Evolutionary conservation across 2,329 filamentous ascomycete genomes (phyloP).

Genomic region (Dactylonectria estremocensis): DNA sequence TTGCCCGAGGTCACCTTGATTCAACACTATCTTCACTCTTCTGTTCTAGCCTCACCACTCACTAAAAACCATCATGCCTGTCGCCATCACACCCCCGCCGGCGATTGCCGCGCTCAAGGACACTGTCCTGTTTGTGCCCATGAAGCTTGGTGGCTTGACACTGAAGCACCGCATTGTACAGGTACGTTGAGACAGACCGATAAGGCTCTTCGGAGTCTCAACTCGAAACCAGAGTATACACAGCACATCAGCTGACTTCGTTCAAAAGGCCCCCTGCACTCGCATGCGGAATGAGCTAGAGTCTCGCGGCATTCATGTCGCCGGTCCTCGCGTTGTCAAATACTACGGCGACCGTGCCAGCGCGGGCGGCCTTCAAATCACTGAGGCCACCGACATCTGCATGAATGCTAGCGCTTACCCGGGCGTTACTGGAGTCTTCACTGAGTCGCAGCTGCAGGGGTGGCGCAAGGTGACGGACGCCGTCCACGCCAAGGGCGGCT

Average conservation of each 20-base stretch:
- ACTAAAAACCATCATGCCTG: slow-evolving; percentile 32
- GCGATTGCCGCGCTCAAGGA: slow-evolving; percentile 40
- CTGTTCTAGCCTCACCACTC: neutral
- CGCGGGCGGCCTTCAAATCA: slow-evolving; percentile 50
- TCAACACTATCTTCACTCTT: slow-evolving; percentile 8
- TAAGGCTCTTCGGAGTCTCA: neutral
- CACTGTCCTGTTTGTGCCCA: slow-evolving; percentile 53
- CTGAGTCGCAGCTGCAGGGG: slow-evolving; percentile 47
- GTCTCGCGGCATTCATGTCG: slow-evolving; percentile 53
- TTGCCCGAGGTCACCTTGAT: neutral
- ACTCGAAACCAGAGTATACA: too few relatives aligned
- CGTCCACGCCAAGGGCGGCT: slow-evolving; percentile 49
- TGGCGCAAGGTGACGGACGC: slow-evolving; percentile 49
- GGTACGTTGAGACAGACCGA: slow-evolving; percentile 33
- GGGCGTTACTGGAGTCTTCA: slow-evolving; percentile 50
- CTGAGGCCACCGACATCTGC: slow-evolving; percentile 52
- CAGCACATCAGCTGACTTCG: neutral
- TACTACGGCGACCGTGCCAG: slow-evolving; percentile 53
- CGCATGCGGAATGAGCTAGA: slow-evolving; percentile 48
- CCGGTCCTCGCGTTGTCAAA: slow-evolving; percentile 46
- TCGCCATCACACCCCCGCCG: slow-evolving; percentile 38
- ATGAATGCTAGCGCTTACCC: slow-evolving; percentile 49
- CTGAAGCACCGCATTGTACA: slow-evolving; percentile 57
- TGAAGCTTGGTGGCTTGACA: slow-evolving; percentile 52
- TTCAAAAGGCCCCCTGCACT: slow-evolving; percentile 39